These are phyloP conservation scores for Vigna reflexopilosa DNA, from an alignment of 306 rosid genomes.

Conservation along the genomic window DNA sequence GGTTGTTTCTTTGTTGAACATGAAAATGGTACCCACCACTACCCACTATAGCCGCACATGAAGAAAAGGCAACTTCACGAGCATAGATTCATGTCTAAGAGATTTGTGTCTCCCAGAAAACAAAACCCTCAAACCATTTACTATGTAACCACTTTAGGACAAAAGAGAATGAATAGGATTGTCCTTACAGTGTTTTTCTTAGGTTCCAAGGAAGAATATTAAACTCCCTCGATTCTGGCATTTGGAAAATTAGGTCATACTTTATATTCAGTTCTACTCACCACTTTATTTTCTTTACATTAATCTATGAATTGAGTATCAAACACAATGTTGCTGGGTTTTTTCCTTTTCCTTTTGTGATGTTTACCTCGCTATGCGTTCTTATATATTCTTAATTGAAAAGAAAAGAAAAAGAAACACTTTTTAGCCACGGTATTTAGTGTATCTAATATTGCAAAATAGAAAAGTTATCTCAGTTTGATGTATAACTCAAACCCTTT, in stretches of 20 bases:
- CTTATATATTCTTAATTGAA: neutral
- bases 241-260: constrained; percentile 32
- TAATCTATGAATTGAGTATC: constrained; percentile 2
- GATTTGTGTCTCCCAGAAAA: constrained; percentile 37
- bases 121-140: constrained; percentile 16
- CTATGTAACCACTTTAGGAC: constrained; percentile 36
- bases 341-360: neutral
- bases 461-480: neutral
- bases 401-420: neutral
- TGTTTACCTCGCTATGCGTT: neutral
- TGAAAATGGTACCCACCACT: constrained; percentile 40
- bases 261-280: neutral
- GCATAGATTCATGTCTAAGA: constrained; percentile 41
- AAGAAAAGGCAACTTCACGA: constrained; percentile 39
- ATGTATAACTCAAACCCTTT: neutral
- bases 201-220: constrained; percentile 38
- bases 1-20: constrained; percentile 25
- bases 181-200: constrained; percentile 40
- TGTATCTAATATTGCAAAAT: neutral
- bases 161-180: constrained; percentile 39
- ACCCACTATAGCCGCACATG: constrained; percentile 43
- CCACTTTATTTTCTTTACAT: constrained; percentile 26
- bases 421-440: neutral
- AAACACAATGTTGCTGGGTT: neutral
- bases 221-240: constrained; percentile 39